Conservation (phyloP, 306 rosid species). For the Inga oerstediana region DNA sequence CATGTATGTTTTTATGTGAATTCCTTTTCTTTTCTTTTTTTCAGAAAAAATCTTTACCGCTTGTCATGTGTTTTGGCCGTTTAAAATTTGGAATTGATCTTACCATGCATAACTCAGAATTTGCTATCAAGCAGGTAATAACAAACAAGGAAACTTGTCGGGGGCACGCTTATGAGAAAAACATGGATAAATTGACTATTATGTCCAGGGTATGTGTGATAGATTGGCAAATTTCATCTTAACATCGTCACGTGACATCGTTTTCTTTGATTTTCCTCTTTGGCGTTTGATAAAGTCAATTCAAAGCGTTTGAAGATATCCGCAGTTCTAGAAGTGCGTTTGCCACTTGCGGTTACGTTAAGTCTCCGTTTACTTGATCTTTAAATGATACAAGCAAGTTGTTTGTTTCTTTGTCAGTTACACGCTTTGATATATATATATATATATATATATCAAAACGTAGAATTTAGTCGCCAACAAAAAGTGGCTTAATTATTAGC, state of each 20-base stretch:
- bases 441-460: too few relatives aligned
- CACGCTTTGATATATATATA: background rate
- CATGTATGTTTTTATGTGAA: background rate
- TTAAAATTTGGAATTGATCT: too few relatives aligned
- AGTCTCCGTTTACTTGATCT: background rate
- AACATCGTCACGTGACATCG: background rate
- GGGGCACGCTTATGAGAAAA: background rate
- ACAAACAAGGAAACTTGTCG: too few relatives aligned
- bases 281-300: background rate
- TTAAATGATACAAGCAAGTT: background rate
- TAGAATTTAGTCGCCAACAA: too few relatives aligned
- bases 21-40: too few relatives aligned
- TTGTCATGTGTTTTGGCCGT: background rate
- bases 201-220: too few relatives aligned
- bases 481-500: too few relatives aligned
- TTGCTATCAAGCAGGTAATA: background rate
- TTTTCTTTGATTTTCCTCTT: background rate
- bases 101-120: background rate
- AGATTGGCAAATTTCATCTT: background rate
- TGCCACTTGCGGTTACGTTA: background rate
- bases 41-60: too few relatives aligned
- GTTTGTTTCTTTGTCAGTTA: background rate
- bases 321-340: background rate
- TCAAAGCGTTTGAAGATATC: background rate
- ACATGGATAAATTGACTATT: too few relatives aligned